Evolutionary conservation across 2,329 filamentous ascomycete genomes (phyloP).

Genomic region (Mariannaea sp.): DNA sequence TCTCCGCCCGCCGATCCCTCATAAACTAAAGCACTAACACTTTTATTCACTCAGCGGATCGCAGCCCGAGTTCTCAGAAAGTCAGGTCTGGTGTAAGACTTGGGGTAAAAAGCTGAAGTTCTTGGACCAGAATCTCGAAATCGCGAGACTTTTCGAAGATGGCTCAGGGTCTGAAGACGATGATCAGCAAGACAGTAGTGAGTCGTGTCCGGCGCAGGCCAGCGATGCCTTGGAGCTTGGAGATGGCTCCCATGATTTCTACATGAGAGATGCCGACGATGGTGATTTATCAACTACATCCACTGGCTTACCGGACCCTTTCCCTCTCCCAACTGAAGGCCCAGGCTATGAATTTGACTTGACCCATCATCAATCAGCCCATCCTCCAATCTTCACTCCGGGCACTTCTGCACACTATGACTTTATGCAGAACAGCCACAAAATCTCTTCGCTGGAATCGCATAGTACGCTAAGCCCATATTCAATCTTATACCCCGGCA

Average conservation of each 20-base stretch:
- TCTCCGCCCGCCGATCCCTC: background rate
- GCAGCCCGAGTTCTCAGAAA: conserved; percentile 22
- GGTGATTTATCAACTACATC: background rate
- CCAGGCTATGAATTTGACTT: background rate
- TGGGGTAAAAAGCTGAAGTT: conserved; percentile 27
- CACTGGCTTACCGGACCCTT: background rate
- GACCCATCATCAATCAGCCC: background rate
- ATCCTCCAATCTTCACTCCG: background rate
- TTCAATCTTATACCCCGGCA: conserved; percentile 1
- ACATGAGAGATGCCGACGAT: conserved; percentile 5
- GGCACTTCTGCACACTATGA: background rate
- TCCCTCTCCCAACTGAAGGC: background rate
- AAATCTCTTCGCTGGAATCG: conserved; percentile 1
- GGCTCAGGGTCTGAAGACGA: conserved; percentile 16
- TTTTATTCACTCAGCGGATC: conserved; percentile 11
- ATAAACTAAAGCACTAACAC: background rate
- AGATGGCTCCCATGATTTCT: background rate
- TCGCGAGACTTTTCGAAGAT: conserved; percentile 19
- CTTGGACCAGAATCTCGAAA: conserved; percentile 25
- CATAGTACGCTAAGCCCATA: conserved; percentile 12
- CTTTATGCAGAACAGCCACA: background rate
- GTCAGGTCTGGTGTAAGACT: conserved; percentile 24
- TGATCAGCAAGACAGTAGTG: background rate
- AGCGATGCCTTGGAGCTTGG: background rate
- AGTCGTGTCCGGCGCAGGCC: background rate